Base-by-base conservation (phyloP, 2,329 filamentous ascomycete species). In the Xylogone sp. region DNA sequence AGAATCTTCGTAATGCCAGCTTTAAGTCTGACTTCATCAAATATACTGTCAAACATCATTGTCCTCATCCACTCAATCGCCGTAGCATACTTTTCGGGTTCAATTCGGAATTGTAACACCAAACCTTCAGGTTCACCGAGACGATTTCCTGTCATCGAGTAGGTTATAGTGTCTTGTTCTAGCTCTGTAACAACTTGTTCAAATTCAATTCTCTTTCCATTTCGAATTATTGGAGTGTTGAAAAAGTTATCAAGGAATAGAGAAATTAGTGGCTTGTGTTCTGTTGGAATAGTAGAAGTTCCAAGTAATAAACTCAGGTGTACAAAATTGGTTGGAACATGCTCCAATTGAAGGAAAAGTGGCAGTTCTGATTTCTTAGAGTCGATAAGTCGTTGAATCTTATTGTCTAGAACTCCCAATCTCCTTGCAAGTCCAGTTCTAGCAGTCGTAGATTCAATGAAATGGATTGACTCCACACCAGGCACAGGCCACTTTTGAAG, bases 331-430 rank as follows among this genome's bases (percentile, higher is more conserved):
- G 90, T 95, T 2, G 87, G 86, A 13, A 97, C 91, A 63, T 96
- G 86, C 70, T 99, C 94, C 59, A 95, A 99, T 69, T 99, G 93
- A n/a, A 99, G 78, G 69, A 97, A 99, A 2, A 97, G 74, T 0
- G 90, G 87, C n/a, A 85, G 67, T 16, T 77, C 74, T 6, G 73
- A 75, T 18, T 73, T 76, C 42, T 90, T 82, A 13, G 77, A 74
- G 65, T 97, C 89, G 46, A 99, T 82, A 46, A 86, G 70, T 54
- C 83, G 77, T 68, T 99, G 94, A 3, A 90, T 82, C 3, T 78
- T 68, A 58, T 90, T 93, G 24, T 84, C 71, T 0, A 79, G 75
- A 21, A 77, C 71, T 1, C 91, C 92, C 46, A 91, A 73, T 56
- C 82, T 78, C 60, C 84, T 81, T 13, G 92, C 94, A 53, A 84